Conservation (phyloP, 306 rosid species). For the Gillenia trifoliata region DNA sequence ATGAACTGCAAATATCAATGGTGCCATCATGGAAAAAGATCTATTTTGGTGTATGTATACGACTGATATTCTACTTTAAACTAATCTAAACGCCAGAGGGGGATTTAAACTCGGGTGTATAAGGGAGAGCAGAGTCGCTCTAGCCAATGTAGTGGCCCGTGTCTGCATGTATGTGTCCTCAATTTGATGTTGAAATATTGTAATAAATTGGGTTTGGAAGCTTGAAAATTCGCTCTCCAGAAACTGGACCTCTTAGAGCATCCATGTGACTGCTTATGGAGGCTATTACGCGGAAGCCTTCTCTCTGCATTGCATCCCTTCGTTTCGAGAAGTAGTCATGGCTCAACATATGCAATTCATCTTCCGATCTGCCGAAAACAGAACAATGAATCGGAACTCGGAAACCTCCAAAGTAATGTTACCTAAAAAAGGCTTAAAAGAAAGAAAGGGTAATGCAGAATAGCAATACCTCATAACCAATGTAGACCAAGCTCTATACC, state of each 20-base stretch:
- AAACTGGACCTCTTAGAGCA: slow-evolving; percentile 33
- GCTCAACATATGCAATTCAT: slow-evolving; percentile 38
- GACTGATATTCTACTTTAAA: too few species aligned
- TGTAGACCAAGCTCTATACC: slow-evolving; percentile 53
- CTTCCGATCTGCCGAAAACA: slow-evolving; percentile 49
- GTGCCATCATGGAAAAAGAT: not conserved
- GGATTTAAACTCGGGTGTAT: too few species aligned
- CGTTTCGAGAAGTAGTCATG: slow-evolving; percentile 41
- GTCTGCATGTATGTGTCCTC: not conserved
- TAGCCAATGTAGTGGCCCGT: not conserved
- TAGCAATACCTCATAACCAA: slow-evolving; percentile 68
- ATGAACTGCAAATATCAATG: not conserved
- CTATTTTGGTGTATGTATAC: slow-evolving; percentile 11
- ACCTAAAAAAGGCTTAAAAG: not conserved
- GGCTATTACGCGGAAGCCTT: slow-evolving; percentile 46
- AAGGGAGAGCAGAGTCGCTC: too few species aligned
- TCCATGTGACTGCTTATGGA: slow-evolving; percentile 58
- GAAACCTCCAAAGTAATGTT: not conserved
- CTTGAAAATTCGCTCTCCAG: slow-evolving; percentile 41
- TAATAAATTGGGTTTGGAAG: slow-evolving; percentile 51
- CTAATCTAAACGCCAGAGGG: too few species aligned
- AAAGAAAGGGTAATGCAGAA: not conserved
- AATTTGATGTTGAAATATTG: slow-evolving; percentile 29
- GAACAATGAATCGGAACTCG: not conserved
- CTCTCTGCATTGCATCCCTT: slow-evolving; percentile 36